Evolutionary conservation across 306 rosid genomes (phyloP), one percentile per base, ranked within the genome.

Genomic region (Castanopsis chinensis): DNA sequence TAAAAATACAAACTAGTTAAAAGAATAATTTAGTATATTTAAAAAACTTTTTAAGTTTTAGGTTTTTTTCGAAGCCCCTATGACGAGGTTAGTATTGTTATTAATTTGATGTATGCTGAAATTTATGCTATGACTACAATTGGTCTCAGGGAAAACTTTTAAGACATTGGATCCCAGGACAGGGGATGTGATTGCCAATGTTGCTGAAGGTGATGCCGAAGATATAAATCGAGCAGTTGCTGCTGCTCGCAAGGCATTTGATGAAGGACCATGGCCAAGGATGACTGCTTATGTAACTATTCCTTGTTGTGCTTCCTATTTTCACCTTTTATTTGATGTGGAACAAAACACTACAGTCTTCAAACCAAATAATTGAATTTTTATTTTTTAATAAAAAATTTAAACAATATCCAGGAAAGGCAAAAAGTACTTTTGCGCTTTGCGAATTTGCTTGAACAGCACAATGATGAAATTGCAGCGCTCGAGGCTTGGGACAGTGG

Each of bases 401-500:
- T 73, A 53, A 8, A 45, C 45, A 69, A 76, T 78, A 21, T 58
- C 69, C 85, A 94, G 99, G 95, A 92, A 83, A 85, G 97, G 76
- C 90, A 89, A 56, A 76, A 78, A 70, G 84, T 88, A 56, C 75
- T 94, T 73, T 76, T 92, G 79, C 88, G 97, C 43, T 92, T 89
- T 71, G 97, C 99, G 37, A 97, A 94, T 77, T 84, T 94, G 83
- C 30, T 92, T 77, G 99, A 92, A 68, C 84, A 87, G 78, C 91
- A 94, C 59, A 87, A 80, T 18, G 95, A 92, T 69, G 92, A 90
- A 76, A 25, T 94, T 59, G 95, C 99, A 3, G 76, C 93, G 58
- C 99, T 94, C 41, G 99, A 94, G 90, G 86, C 94, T 37, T 94
- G 97, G 99, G 97, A 94, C 79, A 92, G 85, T 73, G 99, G 97